These are phyloP conservation scores for Chlorella sp. DNA, from an alignment of 139 green algal species.

Conservation along the genomic window DNA sequence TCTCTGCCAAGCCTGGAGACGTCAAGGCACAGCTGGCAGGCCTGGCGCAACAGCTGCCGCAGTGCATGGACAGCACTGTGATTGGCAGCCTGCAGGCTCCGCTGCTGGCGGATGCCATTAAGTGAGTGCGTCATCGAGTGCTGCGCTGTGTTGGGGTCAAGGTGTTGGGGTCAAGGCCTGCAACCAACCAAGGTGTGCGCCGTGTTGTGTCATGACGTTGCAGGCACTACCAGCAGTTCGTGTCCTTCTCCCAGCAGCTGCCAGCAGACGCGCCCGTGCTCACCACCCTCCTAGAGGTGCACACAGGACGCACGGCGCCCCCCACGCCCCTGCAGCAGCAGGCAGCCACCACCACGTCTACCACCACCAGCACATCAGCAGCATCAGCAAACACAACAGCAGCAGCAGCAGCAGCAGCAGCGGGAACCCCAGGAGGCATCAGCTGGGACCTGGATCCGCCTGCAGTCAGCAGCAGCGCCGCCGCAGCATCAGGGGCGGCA, in stretches of 20 bases:
- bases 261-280: conserved; percentile 10
- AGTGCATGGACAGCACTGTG: not conserved
- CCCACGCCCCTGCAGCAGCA: not conserved
- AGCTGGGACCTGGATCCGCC: conserved; percentile 36
- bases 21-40: conserved; percentile 36
- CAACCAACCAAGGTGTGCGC: not conserved
- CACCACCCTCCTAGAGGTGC: conserved; percentile 31
- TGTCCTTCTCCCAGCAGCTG: conserved; percentile 10
- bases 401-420: not conserved
- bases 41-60: conserved; percentile 45
- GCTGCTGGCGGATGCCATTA: not conserved
- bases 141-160: too few species aligned
- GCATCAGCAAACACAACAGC: conserved; percentile 1
- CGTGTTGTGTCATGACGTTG: not conserved
- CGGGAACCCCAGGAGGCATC: conserved; percentile 15
- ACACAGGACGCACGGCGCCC: conserved; percentile 4
- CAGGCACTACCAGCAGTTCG: conserved; percentile 33
- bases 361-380: conserved; percentile 24
- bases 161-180: not conserved
- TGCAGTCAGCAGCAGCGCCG: conserved; percentile 8
- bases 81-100: not conserved
- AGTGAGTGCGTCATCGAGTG: too few species aligned
- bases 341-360: too few species aligned
- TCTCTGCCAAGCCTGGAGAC: conserved; percentile 4
- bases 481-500: not conserved